phyloP scores from a whole-genome alignment of 495 filamentous ascomycete species.

The Recurvomyces mirabilis region DNA sequence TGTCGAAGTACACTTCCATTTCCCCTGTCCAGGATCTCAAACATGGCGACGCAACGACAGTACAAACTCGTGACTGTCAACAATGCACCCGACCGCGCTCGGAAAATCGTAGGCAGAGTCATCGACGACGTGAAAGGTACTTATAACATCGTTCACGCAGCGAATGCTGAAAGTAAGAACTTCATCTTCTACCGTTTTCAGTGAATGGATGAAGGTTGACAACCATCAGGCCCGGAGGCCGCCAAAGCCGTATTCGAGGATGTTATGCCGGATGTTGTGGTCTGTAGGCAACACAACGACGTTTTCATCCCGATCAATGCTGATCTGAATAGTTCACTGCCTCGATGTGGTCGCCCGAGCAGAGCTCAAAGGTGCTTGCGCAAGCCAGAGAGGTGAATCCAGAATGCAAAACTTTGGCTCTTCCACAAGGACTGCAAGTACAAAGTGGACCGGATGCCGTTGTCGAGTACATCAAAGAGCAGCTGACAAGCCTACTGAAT shows the following conservation, averaged over 20 bases:
- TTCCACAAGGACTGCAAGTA: conserved; percentile 54
- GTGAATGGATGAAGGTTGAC: background rate
- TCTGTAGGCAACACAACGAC: background rate
- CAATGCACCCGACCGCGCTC: conserved; percentile 55
- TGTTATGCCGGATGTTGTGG: conserved; percentile 9
- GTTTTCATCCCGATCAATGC: background rate
- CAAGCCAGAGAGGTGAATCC: conserved; percentile 43
- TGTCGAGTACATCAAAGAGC: conserved; percentile 51
- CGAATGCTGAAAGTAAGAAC: conserved; percentile 32
- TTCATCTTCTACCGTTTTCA: background rate
- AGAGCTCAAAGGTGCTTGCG: conserved; percentile 43
- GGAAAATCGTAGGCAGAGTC: conserved; percentile 47
- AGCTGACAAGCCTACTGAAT: too few relatives aligned
- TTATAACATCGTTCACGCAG: conserved; percentile 49
- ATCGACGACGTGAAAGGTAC: conserved; percentile 47
- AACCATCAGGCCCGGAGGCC: conserved; percentile 5
- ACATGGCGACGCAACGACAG: conserved; percentile 33
- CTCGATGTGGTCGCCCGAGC: conserved; percentile 55
- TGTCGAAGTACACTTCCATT: too few relatives aligned
- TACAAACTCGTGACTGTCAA: conserved; percentile 58
- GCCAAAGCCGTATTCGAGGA: conserved; percentile 6
- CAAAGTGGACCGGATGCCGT: conserved; percentile 54
- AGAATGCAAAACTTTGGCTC: conserved; percentile 46
- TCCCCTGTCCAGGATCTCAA: too few relatives aligned
- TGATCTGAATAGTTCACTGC: conserved; percentile 44